Conservation (phyloP, 768 basidiomycete genomes). For the Pholiota microspora region DNA sequence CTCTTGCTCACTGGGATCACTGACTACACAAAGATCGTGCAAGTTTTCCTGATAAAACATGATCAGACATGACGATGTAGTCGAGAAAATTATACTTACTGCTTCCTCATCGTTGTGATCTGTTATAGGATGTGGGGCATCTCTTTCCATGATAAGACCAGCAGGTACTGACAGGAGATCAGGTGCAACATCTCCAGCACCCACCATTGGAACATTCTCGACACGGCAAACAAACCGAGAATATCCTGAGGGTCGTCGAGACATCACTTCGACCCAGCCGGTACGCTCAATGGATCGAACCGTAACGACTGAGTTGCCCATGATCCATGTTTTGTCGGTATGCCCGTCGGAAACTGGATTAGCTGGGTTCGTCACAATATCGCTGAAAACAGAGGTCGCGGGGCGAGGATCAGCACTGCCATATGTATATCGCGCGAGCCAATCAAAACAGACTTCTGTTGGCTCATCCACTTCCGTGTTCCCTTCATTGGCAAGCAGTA, state of each 20-base stretch:
- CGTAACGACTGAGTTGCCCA: constrained; percentile 83
- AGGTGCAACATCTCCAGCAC: constrained; percentile 80
- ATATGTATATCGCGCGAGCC: constrained; percentile 93
- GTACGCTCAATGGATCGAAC: constrained; percentile 67
- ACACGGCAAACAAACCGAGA: constrained; percentile 80
- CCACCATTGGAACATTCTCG: constrained; percentile 87
- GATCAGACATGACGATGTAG: neutral
- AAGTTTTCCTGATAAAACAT: constrained; percentile 23
- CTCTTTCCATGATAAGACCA: constrained; percentile 68
- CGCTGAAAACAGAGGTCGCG: constrained; percentile 71
- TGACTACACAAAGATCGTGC: constrained; percentile 21
- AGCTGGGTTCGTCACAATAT: constrained; percentile 63
- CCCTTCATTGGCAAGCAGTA: constrained; percentile 83
- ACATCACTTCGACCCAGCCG: constrained; percentile 88
- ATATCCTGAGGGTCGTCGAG: constrained; percentile 85
- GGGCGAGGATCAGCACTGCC: constrained; percentile 92
- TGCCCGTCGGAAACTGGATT: constrained; percentile 25
- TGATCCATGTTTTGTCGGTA: constrained; percentile 77
- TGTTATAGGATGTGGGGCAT: constrained; percentile 32
- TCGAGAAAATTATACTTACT: constrained; percentile 12
- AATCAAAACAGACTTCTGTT: constrained; percentile 97
- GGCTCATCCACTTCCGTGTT: constrained; percentile 76
- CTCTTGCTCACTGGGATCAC: constrained; percentile 20
- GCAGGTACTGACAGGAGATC: constrained; percentile 74
- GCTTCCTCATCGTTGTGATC: neutral